Conservation (phyloP, 192 early-diverging fungal genomes). For the Mortierella antarctica region DNA sequence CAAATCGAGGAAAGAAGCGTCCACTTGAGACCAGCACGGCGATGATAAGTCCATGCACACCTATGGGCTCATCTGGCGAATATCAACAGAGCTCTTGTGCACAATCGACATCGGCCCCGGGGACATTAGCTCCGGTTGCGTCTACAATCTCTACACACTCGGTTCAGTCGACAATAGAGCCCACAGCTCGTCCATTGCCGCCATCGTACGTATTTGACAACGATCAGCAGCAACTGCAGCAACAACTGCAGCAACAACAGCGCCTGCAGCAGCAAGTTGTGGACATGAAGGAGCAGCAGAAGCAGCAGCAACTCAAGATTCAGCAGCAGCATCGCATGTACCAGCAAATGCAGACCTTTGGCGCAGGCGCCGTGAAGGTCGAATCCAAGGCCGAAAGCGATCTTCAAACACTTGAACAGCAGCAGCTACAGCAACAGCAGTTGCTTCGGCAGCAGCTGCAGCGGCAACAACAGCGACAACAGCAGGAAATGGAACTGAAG, state of each 20-base stretch:
- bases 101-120: too few species aligned
- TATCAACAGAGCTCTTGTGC: too few species aligned
- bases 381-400: slow-evolving; percentile 22
- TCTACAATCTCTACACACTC: too few species aligned
- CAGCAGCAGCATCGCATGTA: slow-evolving; percentile 50
- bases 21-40: too few species aligned
- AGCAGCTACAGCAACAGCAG: slow-evolving; percentile 43
- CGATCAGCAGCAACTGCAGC: slow-evolving; percentile 9
- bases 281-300: slow-evolving; percentile 47
- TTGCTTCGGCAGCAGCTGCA: slow-evolving; percentile 42
- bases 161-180: too few species aligned
- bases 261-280: not conserved
- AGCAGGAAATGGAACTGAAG: slow-evolving; percentile 35
- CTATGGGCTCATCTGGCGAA: too few species aligned
- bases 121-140: too few species aligned
- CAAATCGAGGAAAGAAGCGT: too few species aligned
- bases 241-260: slow-evolving; percentile 1
- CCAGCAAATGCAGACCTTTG: slow-evolving; percentile 47
- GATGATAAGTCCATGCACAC: too few species aligned
- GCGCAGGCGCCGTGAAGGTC: slow-evolving; percentile 32
- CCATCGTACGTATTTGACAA: slow-evolving; percentile 1
- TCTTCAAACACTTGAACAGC: slow-evolving; percentile 19
- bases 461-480: slow-evolving; percentile 41
- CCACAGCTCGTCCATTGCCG: not conserved
- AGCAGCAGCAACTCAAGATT: slow-evolving; percentile 47